Evolutionary conservation across 306 rosid species (phyloP), one percentile per base, ranked within the genome.

Genomic region (Prunus mume): DNA sequence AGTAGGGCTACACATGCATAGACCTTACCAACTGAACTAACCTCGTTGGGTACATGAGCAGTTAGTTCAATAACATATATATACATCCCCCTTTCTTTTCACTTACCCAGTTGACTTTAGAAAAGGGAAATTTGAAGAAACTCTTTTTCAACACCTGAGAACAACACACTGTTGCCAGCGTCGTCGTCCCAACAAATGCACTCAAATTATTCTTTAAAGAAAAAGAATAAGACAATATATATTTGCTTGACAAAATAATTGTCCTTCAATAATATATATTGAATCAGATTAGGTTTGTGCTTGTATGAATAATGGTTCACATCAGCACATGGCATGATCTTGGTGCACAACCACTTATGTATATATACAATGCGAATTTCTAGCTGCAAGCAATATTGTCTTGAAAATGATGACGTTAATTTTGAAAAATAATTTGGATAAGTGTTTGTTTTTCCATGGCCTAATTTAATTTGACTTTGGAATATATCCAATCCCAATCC

Each of bases 391-490:
- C 25, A 58, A n/a, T 2, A 55, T 51, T 30, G 47, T 30, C 49
- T 70, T 24, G 9, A 30, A 56, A 12, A n/a, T n/a, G 46, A 32
- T 57, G 38, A 12, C 14, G 0, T 52, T 56, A 9, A 56, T 56
- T 32, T 52, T 6, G n/a, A 34, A 34, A 6, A 34, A 68, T 46
- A 9, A 27, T 69, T 52, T 24, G 17, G 27, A 52, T 32, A 22
- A 1, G 30, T 72, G 28, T 60, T 24, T 6, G 17, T 12, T 12
- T 60, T 60, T 56, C 65, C 65, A 60, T 25, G 65, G 65, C 65
- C 28, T 56, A 56, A 56, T 34, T 60, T 24, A 25, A 51, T 68
- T 65, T 63, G 80, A 73, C 77, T 82, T 79, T n/a, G 19, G 62
- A 9, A 55, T 3, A 80, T 80, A 80, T 45, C 15, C 73, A 52